Evolutionary conservation across 768 basidiomycete genomes (phyloP).

Genomic region (Lactarius quietus): DNA sequence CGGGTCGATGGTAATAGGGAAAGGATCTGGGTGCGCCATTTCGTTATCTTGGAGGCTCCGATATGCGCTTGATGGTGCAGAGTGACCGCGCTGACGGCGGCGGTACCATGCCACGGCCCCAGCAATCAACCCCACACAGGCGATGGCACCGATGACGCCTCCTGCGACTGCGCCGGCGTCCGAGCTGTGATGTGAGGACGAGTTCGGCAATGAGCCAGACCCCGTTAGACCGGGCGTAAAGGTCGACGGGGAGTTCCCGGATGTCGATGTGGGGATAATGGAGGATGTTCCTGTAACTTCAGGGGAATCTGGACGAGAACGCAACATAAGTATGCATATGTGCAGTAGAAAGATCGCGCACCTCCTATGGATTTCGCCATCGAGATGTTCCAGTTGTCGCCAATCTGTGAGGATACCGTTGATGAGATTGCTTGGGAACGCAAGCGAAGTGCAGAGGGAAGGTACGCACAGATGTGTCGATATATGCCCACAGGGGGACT

Average conservation of each 20-base stretch:
- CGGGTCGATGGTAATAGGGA: neutral
- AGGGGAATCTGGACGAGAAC: neutral
- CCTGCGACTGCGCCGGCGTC: conserved; percentile 60
- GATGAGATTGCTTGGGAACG: neutral
- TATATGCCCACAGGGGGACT: conserved; percentile 51
- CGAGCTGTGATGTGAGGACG: neutral
- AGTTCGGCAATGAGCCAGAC: neutral
- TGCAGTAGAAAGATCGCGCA: neutral
- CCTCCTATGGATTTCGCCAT: neutral
- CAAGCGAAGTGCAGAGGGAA: neutral
- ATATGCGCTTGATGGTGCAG: conserved; percentile 26
- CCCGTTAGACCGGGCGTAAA: neutral
- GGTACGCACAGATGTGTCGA: conserved; percentile 38
- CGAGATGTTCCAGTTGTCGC: conserved; percentile 11
- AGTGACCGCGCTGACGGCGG: conserved; percentile 31
- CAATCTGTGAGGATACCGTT: neutral
- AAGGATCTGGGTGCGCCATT: neutral
- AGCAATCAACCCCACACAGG: conserved; percentile 43
- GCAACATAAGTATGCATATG: no score
- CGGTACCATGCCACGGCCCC: conserved; percentile 40
- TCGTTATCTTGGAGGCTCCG: neutral
- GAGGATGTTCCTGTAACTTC: conserved; percentile 1
- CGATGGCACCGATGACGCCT: conserved; percentile 54
- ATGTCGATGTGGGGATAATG: neutral
- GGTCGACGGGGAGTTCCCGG: neutral